Evolutionary conservation across 805 yeast species (phyloP), one percentile per base, ranked within the genome.

Genomic region (Saccharomyces eubayanus): DNA sequence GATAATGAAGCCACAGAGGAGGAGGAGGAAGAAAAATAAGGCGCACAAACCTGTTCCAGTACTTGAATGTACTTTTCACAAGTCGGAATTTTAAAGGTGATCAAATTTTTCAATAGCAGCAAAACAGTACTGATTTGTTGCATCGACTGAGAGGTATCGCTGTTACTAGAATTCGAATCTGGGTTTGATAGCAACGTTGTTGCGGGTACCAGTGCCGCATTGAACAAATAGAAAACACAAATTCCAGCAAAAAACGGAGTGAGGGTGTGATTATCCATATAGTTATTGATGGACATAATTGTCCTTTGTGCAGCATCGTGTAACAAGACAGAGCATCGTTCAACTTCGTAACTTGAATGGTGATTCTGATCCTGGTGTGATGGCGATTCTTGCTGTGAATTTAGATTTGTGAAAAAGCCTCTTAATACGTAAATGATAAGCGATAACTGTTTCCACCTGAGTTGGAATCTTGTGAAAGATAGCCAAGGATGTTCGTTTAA

Each of bases 231-330:
- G 61, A 80, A 83, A 0, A 82, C 78, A 4, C 85, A 79, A 66
- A 82, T 80, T 88, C 88, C 83, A 28, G 80, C 76, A 12, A 80
- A 73, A 30, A 81, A 70, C 28, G 77, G 75, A n/a, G 80, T 73
- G 20, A 75, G 54, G 10, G 69, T 68, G 50, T 70, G 60, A 41
- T 67, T 69, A 28, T 59, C 58, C 24, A 68, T 61, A 56, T 70
- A 80, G 29, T 69, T 71, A 27, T 74, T 67, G 8, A 83, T 79
- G 6, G 83, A 76, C 43, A 68, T 53, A 14, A 84, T 79, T 0
- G 84, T 79, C 28, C 75, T 78, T 51, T 75, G 75, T 2, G 87
- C 80, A 41, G 78, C 76, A 20, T 72, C 75, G 11, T 78, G 63
- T 30, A 58, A 65, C 84, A 83, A 29, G 74, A 64, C n/a, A 73